These are phyloP conservation scores for Mimosa pudica DNA, from an alignment of 306 rosid species.

Conservation along the genomic window DNA sequence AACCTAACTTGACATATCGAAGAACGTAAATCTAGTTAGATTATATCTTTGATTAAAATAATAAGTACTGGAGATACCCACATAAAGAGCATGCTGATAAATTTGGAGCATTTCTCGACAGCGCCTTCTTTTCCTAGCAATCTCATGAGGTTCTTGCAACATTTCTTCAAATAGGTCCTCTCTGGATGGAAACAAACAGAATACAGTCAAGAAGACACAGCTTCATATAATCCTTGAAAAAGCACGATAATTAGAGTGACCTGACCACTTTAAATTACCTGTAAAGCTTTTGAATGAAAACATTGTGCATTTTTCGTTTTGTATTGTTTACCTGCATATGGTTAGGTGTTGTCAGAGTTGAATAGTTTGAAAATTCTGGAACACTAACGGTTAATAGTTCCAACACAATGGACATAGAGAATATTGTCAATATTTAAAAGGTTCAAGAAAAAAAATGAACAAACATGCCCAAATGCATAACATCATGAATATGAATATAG, in stretches of 20 bases:
- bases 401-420: constrained; percentile 7
- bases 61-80: constrained; percentile 34
- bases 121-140: constrained; percentile 77
- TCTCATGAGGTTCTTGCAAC: constrained; percentile 88
- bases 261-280: constrained; percentile 49
- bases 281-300: constrained; percentile 86
- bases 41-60: background rate
- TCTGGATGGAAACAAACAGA: constrained; percentile 45
- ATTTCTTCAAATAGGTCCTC: constrained; percentile 87
- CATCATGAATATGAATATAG: background rate
- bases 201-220: constrained; percentile 23
- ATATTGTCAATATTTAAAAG: background rate
- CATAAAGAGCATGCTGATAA: constrained; percentile 85
- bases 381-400: background rate
- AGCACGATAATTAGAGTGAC: constrained; percentile 9
- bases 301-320: constrained; percentile 85
- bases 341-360: background rate
- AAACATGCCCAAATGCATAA: background rate
- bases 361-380: constrained; percentile 26
- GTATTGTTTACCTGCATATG: constrained; percentile 76
- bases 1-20: constrained; percentile 6
- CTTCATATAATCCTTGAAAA: background rate
- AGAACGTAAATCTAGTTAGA: constrained; percentile 15
- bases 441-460: background rate
- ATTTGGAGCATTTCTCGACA: constrained; percentile 79